Evolutionary conservation across 1,284 basidiomycete genomes (phyloP).

Genomic region (Pterulicium gracile): DNA sequence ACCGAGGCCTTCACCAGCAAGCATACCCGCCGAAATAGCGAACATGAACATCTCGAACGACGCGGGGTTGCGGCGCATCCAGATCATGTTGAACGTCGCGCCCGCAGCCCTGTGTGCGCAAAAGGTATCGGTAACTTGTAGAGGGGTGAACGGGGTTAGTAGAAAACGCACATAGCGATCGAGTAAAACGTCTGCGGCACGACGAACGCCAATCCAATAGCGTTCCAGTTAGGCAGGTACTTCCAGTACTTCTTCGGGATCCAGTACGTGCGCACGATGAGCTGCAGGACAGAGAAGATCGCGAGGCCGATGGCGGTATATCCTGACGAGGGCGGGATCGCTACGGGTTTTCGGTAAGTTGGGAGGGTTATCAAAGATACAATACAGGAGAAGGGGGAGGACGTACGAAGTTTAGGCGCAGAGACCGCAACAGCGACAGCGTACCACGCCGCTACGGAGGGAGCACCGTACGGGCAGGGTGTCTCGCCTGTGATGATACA

Average conservation of each 20-base stretch:
- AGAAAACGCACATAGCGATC: constrained; percentile 32
- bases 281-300: constrained; percentile 32
- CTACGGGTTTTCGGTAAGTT: constrained; percentile 14
- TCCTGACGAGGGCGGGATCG: constrained; percentile 48
- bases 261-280: constrained; percentile 34
- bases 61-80: constrained; percentile 34
- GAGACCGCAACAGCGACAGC: constrained; percentile 51
- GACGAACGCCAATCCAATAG: constrained; percentile 47
- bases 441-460: constrained; percentile 51
- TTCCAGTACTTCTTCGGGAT: constrained; percentile 43
- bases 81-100: constrained; percentile 34
- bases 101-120: constrained; percentile 21
- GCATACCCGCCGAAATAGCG: constrained; percentile 45
- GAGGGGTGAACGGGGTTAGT: too few species aligned
- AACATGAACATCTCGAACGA: constrained; percentile 52
- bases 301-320: constrained; percentile 51
- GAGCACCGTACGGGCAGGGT: constrained; percentile 43
- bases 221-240: constrained; percentile 60
- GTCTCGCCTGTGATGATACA: constrained; percentile 41
- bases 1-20: constrained; percentile 61
- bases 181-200: constrained; percentile 38
- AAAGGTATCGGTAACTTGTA: too few species aligned
- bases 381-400: too few species aligned
- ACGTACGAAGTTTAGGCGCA: constrained; percentile 32
- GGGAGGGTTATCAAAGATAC: not conserved